A percentile compares a stretch with the other conserved stretches of the same genome.
These are phyloP conservation scores for Candida neerlandica DNA, from an alignment of 1,139 yeast species.

Conservation along the genomic window DNA sequence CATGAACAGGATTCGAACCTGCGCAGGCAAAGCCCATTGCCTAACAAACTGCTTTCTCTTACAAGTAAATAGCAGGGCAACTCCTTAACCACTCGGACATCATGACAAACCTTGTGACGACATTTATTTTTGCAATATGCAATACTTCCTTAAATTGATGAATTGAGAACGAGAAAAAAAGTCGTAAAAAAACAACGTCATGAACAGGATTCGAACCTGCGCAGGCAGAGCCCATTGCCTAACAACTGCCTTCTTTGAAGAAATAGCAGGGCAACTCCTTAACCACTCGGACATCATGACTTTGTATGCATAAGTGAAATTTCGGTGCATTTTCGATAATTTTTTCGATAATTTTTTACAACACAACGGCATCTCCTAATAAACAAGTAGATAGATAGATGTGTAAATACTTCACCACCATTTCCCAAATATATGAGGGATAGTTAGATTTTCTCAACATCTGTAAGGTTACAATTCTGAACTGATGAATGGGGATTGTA, in stretches of 20 bases:
- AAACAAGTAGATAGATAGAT: too few species aligned
- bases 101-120: conserved; percentile 31
- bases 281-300: conserved; percentile 68
- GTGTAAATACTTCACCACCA: too few species aligned
- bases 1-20: conserved; percentile 90
- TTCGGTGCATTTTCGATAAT: neutral
- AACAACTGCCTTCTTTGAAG: conserved; percentile 10
- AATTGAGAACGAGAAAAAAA: too few species aligned
- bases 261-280: conserved; percentile 65
- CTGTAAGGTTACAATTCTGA: too few species aligned
- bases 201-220: conserved; percentile 92
- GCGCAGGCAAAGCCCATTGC: conserved; percentile 86
- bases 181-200: conserved; percentile 54
- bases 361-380: too few species aligned
- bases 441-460: too few species aligned
- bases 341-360: too few species aligned
- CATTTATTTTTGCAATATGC: neutral
- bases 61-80: conserved; percentile 52
- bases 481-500: too few species aligned
- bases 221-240: conserved; percentile 85
- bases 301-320: neutral
- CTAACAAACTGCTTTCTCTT: conserved; percentile 32
- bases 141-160: neutral
- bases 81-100: conserved; percentile 71
- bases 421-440: too few species aligned